Evolutionary conservation across 2,329 filamentous ascomycete genomes (phyloP), one percentile per base, ranked within the genome.

Genomic region (Clonostachys chloroleuca): DNA sequence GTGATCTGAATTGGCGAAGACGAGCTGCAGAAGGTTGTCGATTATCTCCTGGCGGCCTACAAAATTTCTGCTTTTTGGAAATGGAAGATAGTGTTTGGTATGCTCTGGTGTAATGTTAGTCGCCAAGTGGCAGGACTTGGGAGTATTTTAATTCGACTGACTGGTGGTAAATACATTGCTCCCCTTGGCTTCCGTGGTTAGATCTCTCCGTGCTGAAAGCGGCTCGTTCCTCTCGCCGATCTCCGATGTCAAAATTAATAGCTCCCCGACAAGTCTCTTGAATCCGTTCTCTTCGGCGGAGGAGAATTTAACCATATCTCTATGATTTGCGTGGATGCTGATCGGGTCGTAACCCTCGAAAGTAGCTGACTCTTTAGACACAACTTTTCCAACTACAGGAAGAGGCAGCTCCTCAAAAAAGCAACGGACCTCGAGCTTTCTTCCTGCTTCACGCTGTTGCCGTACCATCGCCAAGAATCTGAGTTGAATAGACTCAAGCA

Each of bases 341-440:
- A 59, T 47, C 2, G 54, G 18, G 20, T 46, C 54, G 43, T 62
- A 61, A 10, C 58, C 59, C 18, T 57, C 56, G 9, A 68, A 30
- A 6, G 51, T 59, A 2, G 62, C 62, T 2, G 61, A 68, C 3
- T 58, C 49, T 42, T 58, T 62, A 3, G 58, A 52, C 5, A 65
- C 57, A 6, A 64, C 54, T 39, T 45, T 47, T 9, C 57, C 57
- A 37, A 58, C 34, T 4, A 14, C 44, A 13, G 51, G 46, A 16
- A 63, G 16, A 8, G 61, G 58, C 12, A 66, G 51, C 48, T 67
- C 62, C 53, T 69, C 64, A 34, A 57, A 64, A 51, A 68, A 68
- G 49, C 64, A 64, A 10, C 56, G 57, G 14, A 66, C 51, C 35
- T 63, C 51, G 9, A 63, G 43, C 14, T 34, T 34, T 10, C 51